Percentiles rank a stretch among this genome's conserved stretches.
Evolutionary conservation across 257 asterid species (phyloP).

Genomic region (Asclepias syriaca): DNA sequence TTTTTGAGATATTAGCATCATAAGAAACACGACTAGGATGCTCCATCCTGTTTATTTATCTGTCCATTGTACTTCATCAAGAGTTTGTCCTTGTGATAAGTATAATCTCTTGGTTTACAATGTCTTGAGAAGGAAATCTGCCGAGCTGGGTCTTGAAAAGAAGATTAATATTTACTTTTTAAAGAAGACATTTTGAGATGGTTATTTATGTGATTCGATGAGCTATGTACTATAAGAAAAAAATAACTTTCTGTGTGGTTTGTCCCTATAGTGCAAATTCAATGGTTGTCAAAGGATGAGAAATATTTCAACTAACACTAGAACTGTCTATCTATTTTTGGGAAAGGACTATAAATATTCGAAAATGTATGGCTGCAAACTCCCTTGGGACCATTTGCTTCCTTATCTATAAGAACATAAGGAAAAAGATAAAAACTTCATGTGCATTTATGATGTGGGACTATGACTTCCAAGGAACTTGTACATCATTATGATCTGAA

Average conservation of each 20-base stretch:
- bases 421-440: not conserved
- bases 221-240: not conserved
- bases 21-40: not conserved
- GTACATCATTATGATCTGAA: not conserved
- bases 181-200: not conserved
- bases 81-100: not conserved
- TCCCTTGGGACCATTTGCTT: not conserved
- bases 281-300: not conserved
- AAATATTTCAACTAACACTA: not conserved
- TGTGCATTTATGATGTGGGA: not conserved
- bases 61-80: not conserved
- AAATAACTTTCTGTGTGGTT: not conserved
- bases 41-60: not conserved
- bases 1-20: not conserved
- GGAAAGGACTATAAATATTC: not conserved
- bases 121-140: not conserved
- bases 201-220: not conserved
- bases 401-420: not conserved
- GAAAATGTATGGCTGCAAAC: not conserved
- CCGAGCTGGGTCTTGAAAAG: not conserved
- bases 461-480: not conserved
- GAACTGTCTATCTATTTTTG: not conserved
- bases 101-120: not conserved
- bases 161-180: not conserved
- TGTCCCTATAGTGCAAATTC: not conserved